Base-by-base conservation (phyloP, 2,329 filamentous ascomycete species). In the Pseudogymnoascus sp. region DNA sequence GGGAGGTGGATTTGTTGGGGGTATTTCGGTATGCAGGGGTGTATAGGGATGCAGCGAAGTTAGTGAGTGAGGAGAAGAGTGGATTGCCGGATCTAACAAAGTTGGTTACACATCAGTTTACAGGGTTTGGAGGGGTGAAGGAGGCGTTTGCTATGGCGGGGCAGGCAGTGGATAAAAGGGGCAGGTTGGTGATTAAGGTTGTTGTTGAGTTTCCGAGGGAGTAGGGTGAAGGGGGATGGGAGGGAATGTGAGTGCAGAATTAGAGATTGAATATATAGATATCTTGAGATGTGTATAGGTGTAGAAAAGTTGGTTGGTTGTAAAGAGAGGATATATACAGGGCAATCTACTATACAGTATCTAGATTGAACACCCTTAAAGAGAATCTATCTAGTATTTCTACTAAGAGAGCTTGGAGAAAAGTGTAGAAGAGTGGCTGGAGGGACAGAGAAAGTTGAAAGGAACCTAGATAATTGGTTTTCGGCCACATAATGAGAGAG, bases 21-120 rank as follows among this genome's bases (percentile, higher is more conserved):
- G 92, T 88, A 66, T 98, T 98, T 82, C 85, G 93, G 41, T 98
- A 98, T 76, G 88, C 88, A 4, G 84, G 86, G 65, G 85, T 96
- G 1, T 82, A 83, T 7, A 81, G 78, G 28, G 90, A 90, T 60
- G 86, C 85, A 73, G 84, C 98, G 41, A 84, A 90, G 59, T 89
- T 92, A 64, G 96, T 95, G 84, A 85, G 85, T 75, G 14, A 33
- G 28, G 46, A 28, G 12, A 56, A 56, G 46, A 19, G n/a, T 56
- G 46, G 46, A 6, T 6, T 56, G 8, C 46, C 46, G 3, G 46
- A 56, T 28, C 12, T 56, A 16, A 56, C 46, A 19, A 56, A 56
- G 26, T 12, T 56, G 28, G 46, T 56, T 33, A 56, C 46, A 11
- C 46, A 56, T 7, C 24, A 11, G 11, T 56, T 19, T 56, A 33